Conservation (phyloP, 2,329 filamentous ascomycete genomes). For the Cladorrhinum sp. region DNA sequence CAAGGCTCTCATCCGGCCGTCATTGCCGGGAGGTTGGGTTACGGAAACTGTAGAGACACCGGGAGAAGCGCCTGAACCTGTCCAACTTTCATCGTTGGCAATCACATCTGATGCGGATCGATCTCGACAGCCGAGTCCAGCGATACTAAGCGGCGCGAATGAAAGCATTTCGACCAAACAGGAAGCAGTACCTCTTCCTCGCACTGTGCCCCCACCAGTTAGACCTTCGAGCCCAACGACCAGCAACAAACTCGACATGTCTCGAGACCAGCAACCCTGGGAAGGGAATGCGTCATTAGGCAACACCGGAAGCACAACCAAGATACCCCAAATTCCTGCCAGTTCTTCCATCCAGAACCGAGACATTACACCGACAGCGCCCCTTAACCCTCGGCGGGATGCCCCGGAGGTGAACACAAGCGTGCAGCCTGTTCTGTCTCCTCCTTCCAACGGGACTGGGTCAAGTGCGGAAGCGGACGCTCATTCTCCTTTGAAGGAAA, state of each 20-base stretch:
- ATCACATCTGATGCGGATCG: neutral
- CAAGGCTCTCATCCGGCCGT: constrained; percentile 24
- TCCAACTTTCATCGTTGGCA: constrained; percentile 2
- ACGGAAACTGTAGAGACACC: constrained; percentile 29
- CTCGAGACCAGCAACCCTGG: neutral
- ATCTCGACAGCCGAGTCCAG: constrained; percentile 1
- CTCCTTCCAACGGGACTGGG: constrained; percentile 39
- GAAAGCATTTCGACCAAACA: neutral
- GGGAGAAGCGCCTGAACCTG: constrained; percentile 15
- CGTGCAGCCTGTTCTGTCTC: constrained; percentile 36
- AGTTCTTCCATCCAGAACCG: constrained; percentile 18
- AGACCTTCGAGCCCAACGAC: constrained; percentile 15
- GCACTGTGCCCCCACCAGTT: constrained; percentile 7
- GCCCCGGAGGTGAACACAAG: constrained; percentile 28
- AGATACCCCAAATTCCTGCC: constrained; percentile 20
- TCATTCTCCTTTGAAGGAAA: constrained; percentile 61
- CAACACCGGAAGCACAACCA: neutral
- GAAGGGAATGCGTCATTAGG: neutral
- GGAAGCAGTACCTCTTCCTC: constrained; percentile 3
- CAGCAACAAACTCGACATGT: constrained; percentile 8
- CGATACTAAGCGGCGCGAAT: neutral
- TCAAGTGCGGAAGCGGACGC: constrained; percentile 48
- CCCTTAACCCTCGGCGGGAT: constrained; percentile 42
- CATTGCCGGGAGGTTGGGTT: constrained; percentile 34
- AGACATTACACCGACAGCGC: constrained; percentile 43